Conservation (phyloP, 257 asterid genomes). For the Lavandula angustifolia region DNA sequence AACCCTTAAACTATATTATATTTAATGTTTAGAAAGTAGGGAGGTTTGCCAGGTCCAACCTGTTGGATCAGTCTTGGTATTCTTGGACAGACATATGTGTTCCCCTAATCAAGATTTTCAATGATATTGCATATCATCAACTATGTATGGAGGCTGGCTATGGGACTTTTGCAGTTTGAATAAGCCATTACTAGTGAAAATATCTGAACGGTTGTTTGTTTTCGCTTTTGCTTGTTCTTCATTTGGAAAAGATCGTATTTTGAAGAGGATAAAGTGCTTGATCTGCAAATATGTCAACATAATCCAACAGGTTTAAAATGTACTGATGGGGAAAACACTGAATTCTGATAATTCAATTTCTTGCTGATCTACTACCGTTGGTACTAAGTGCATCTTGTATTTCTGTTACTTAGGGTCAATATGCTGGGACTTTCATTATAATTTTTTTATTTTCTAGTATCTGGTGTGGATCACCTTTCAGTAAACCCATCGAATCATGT, state of each 20-base stretch:
- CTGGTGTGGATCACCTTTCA: slow-evolving; percentile 3
- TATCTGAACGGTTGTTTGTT: neutral
- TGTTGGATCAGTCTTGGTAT: no score
- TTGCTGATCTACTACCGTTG: neutral
- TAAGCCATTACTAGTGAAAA: neutral
- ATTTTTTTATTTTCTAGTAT: neutral
- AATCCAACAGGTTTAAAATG: slow-evolving; percentile 1
- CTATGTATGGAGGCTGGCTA: no score
- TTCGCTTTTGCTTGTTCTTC: neutral
- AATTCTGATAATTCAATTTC: neutral
- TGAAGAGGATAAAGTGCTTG: neutral
- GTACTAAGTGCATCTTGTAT: slow-evolving; percentile 3
- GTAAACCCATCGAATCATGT: slow-evolving; percentile 9
- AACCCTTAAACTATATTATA: no score
- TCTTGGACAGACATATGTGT: no score
- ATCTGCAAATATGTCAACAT: neutral
- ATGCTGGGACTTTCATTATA: neutral
- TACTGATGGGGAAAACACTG: slow-evolving; percentile 4
- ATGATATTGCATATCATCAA: neutral
- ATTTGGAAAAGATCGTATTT: neutral
- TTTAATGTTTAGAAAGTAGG: no score
- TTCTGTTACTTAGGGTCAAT: neutral
- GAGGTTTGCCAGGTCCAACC: no score
- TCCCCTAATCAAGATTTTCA: neutral
- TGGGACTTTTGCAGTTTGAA: neutral